Percentiles rank a stretch among this genome's conserved stretches.
Evolutionary conservation across 306 rosid genomes (phyloP).

Genomic region (Notholithocarpus densiflorus): DNA sequence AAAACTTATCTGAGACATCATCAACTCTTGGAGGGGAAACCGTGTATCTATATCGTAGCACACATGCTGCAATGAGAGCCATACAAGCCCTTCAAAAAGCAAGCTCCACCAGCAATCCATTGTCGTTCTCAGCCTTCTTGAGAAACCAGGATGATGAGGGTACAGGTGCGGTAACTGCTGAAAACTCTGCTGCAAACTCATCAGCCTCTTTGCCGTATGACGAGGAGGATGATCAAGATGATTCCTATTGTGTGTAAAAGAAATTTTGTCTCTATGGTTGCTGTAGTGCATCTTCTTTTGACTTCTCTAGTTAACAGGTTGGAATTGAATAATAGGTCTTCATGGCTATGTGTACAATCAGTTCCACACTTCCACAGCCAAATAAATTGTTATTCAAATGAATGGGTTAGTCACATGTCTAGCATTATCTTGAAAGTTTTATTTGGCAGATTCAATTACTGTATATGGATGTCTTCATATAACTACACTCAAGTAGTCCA

Average conservation of each 20-base stretch:
- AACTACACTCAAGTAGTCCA: background rate
- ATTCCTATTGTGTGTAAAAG: slow-evolving; percentile 25
- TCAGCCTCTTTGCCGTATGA: slow-evolving; percentile 41
- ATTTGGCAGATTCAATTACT: background rate
- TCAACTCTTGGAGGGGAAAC: slow-evolving; percentile 67
- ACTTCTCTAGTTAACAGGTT: slow-evolving; percentile 21
- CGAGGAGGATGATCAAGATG: slow-evolving; percentile 37
- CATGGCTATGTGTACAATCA: slow-evolving; percentile 22
- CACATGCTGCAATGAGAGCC: slow-evolving; percentile 91
- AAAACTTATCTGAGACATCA: slow-evolving; percentile 31
- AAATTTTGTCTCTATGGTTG: slow-evolving; percentile 8
- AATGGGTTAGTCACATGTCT: background rate
- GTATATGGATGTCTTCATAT: background rate
- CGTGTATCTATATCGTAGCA: slow-evolving; percentile 58
- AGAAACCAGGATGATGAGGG: slow-evolving; percentile 64
- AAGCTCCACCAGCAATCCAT: slow-evolving; percentile 81
- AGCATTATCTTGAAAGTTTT: slow-evolving; percentile 6
- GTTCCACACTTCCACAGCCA: background rate
- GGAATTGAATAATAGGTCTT: slow-evolving; percentile 30
- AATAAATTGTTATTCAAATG: background rate
- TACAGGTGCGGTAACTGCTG: slow-evolving; percentile 73
- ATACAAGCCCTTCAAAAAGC: slow-evolving; percentile 74
- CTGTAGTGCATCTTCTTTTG: slow-evolving; percentile 20
- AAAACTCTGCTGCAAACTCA: slow-evolving; percentile 73
- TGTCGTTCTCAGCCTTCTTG: slow-evolving; percentile 69